Conservation (phyloP, 805 yeast genomes). For the Teunomyces tritomae region DNA sequence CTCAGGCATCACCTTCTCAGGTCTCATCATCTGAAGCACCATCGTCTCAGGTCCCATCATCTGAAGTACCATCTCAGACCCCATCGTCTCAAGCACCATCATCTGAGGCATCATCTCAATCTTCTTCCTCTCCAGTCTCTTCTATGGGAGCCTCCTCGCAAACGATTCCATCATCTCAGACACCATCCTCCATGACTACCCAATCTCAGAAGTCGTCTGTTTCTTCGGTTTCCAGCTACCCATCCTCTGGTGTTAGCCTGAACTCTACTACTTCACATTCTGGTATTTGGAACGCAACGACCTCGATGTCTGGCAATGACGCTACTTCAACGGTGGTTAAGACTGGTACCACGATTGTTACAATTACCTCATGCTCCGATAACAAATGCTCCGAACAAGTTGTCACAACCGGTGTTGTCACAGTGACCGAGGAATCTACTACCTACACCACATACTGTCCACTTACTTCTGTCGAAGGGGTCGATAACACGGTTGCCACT, state of each 20-base stretch:
- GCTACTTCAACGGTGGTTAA: conserved; percentile 1
- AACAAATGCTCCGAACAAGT: conserved; percentile 21
- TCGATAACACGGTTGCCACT: neutral
- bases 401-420: conserved; percentile 34
- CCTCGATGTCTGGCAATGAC: neutral
- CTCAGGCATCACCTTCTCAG: neutral
- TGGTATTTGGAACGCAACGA: neutral
- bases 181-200: no score
- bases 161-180: no score
- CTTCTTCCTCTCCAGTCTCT: no score
- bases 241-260: neutral
- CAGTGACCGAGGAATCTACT: conserved; percentile 29
- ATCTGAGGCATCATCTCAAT: no score
- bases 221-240: no score
- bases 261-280: neutral
- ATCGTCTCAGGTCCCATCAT: neutral
- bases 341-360: conserved; percentile 18
- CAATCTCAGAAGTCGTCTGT: neutral
- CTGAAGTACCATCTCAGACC: neutral
- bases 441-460: conserved; percentile 35
- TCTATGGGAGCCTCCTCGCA: no score
- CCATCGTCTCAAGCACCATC: neutral
- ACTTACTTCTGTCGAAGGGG: conserved; percentile 12
- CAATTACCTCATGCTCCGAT: conserved; percentile 34
- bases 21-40: neutral